Evolutionary conservation across 768 basidiomycete species (phyloP), one percentile per base, ranked within the genome.

Genomic region (Clathrus columnatus): DNA sequence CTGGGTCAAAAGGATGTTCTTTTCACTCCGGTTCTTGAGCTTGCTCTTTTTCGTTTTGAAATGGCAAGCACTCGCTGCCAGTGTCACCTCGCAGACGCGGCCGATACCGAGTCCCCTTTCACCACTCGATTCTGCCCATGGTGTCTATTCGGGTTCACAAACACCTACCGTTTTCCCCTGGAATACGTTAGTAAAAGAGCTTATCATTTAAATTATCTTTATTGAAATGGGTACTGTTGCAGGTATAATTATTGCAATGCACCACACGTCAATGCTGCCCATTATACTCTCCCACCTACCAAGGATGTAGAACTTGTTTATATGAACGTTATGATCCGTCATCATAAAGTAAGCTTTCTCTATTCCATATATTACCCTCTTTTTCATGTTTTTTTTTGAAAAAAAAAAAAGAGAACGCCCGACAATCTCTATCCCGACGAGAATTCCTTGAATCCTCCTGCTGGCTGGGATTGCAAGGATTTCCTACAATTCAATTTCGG

Each of bases 241-340:
- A 55, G 54, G 24, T 77, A 78, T 66, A 78, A 78, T 51, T 78
- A 76, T 54, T 78, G 76, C 64, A 78, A 78, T 50, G 76, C 76
- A 0, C 74, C 76, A 0, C 76, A 74, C 51, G 69, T 75, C 57
- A 74, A 72, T 52, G 61, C 66, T 5, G 63, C 60, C 30, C 71
- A 76, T 57, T 78, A 76, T 51, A 43, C 52, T 4, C 27, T 53
- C 18, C 75, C 72, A 2, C 24, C 54, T 8, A 53, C 63, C 29
- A 29, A 51, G 1, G 59, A 63, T 17, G 69, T 68, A 1, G 64
- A 67, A 41, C 59, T 78, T 8, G 68, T 72, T 36, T 75, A 75
- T 59, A 48, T 76, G 46, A 74, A 75, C 46, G 66, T 69, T 26
- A 65, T 75, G 54, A 69, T 75, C 48, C 69, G 76, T 24, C 76